Evolutionary conservation across 768 basidiomycete genomes (phyloP), one percentile per base, ranked within the genome.

Genomic region (Russula sp.): DNA sequence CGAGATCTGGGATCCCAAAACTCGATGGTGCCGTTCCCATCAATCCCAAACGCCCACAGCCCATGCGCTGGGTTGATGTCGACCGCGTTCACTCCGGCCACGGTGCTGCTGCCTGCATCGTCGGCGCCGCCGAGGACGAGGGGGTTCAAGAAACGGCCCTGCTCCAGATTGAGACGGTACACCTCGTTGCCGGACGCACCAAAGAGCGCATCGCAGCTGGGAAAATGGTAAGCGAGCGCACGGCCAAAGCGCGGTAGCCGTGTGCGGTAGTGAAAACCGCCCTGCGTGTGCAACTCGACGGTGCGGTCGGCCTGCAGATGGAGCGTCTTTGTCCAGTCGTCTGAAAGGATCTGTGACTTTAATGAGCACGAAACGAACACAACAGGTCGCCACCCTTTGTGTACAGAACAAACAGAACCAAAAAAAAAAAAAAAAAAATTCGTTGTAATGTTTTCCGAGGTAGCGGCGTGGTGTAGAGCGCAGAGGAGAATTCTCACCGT

Each of bases 241-340:
- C 97, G 89, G 18, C 97, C 97, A 71, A 95, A 95, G 49, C 87
- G 88, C 2, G 97, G 97, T 82, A 98, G 89, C 67, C 97, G 84
- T 6, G 94, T 92, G 44, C 89, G 86, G 72, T 97, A 92, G 74
- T 98, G 91, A 63, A 94, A 84, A 0, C 94, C 93, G 51, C 90
- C 84, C 73, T 98, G 97, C 0, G 92, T 96, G 72, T 99, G 97
- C 6, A 99, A 79, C 70, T 94, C 92, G 59, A 99, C 74, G 5
- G 91, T 91, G n/a, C 97, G 87, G 77, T 98, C 94, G 55, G 88
- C 88, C 80, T 98, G 97, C 2, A 99, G 82, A 73, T 97, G 94
- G 65, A 98, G 81, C n/a, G 91, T 88, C 73, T 98, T 98, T 7
- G 96, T 98, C 96, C 96, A 98, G 78, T 98, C 96, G 71, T 95